phyloP scores from a whole-genome alignment of 495 filamentous ascomycete genomes.

The Friedmanniomyces simplex region DNA sequence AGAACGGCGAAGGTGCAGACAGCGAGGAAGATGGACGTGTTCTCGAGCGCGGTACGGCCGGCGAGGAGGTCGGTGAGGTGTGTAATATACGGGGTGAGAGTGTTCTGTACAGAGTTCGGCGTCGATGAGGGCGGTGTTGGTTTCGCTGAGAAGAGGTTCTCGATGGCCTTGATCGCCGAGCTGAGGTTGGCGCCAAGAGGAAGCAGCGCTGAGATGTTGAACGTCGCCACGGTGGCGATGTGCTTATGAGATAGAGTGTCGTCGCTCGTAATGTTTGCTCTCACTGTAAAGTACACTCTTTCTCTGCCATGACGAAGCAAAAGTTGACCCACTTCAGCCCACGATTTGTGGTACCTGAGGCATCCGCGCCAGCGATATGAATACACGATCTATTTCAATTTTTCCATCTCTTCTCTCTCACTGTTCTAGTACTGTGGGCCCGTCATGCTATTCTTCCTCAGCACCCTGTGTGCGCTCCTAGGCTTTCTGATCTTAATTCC shows the following conservation, averaged over 20 bases:
- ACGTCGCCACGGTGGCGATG: background rate
- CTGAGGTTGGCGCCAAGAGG: background rate
- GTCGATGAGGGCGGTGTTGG: background rate
- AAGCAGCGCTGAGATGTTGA: conserved; percentile 8
- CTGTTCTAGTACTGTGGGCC: too few relatives aligned
- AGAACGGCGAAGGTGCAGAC: conserved; percentile 42
- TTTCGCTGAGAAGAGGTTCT: conserved; percentile 1
- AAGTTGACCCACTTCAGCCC: too few relatives aligned
- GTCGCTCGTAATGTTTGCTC: too few relatives aligned
- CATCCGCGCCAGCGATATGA: too few relatives aligned
- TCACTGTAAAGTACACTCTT: too few relatives aligned
- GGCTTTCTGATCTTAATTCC: background rate
- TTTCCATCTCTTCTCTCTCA: too few relatives aligned
- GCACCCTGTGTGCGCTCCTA: too few relatives aligned
- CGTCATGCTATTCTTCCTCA: too few relatives aligned
- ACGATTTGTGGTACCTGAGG: too few relatives aligned
- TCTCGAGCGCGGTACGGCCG: conserved; percentile 14
- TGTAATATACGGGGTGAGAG: background rate
- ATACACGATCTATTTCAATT: too few relatives aligned
- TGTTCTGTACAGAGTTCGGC: background rate
- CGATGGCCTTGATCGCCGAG: conserved; percentile 1
- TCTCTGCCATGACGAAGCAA: too few relatives aligned
- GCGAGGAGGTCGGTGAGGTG: conserved; percentile 6
- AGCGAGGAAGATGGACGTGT: conserved; percentile 28
- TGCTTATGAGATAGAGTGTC: background rate